Conservation (phyloP, 352 stramenopile species). For the Globisporangium abappressorium region DNA sequence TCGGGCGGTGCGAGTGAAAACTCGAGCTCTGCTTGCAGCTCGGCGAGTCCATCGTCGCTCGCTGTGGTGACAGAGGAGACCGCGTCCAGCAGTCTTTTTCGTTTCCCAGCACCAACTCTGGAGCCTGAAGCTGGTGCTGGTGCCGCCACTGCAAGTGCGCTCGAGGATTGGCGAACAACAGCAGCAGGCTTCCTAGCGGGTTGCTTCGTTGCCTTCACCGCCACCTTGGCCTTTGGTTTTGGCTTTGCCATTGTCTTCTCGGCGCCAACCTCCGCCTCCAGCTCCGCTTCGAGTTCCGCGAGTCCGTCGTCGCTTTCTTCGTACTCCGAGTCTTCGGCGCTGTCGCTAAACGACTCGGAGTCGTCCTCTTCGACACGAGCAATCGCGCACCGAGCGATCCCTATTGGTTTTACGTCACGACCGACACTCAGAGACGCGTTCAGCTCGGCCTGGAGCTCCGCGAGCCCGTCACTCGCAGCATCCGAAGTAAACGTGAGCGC, state of each 20-base stretch:
- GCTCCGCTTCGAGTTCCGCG: conserved; percentile 19
- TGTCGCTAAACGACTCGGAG: conserved; percentile 2
- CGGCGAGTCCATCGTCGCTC: conserved; percentile 13
- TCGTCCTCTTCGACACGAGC: neutral
- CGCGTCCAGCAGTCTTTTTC: neutral
- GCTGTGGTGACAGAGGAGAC: conserved; percentile 8
- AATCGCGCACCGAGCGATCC: neutral
- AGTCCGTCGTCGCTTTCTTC: conserved; percentile 19
- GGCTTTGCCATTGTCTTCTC: conserved; percentile 1
- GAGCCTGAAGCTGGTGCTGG: neutral
- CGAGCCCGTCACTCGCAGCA: conserved; percentile 21
- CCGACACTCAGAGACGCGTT: neutral
- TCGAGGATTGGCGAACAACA: neutral
- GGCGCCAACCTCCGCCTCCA: conserved; percentile 14
- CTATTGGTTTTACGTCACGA: neutral
- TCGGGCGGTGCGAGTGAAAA: neutral
- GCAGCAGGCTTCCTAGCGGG: neutral
- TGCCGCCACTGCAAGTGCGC: neutral
- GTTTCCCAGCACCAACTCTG: neutral
- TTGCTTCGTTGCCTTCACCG: neutral
- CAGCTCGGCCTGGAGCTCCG: conserved; percentile 35
- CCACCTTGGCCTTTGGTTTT: neutral
- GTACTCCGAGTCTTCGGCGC: neutral
- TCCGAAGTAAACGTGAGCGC: neutral
- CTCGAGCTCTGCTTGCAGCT: conserved; percentile 14